phyloP scores from a whole-genome alignment of 768 basidiomycete genomes.

The Clavulina sp. region DNA sequence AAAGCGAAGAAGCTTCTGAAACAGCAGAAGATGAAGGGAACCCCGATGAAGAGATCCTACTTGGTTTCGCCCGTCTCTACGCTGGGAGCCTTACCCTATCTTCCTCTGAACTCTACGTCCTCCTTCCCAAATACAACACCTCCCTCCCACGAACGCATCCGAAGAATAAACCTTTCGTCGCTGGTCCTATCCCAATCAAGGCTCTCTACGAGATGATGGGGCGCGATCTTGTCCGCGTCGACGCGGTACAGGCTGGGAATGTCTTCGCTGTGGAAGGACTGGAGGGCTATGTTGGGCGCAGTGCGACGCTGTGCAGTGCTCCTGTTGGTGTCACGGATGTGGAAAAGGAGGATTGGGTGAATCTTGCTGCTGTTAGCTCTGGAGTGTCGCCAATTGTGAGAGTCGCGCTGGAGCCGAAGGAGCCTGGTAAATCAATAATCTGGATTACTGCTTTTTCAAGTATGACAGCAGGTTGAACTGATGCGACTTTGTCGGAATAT shows the following conservation, averaged over 20 bases:
- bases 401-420: constrained; percentile 76
- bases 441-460: constrained; percentile 18
- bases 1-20: constrained; percentile 7
- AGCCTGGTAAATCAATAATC: constrained; percentile 24
- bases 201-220: constrained; percentile 97
- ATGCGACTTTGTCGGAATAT: background rate
- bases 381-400: constrained; percentile 84
- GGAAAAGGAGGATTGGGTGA: background rate
- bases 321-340: constrained; percentile 16
- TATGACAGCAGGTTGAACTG: background rate
- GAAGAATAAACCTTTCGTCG: constrained; percentile 45
- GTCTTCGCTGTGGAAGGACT: constrained; percentile 86
- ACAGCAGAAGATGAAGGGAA: constrained; percentile 14
- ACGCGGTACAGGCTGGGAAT: constrained; percentile 75
- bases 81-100: constrained; percentile 65
- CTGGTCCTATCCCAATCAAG: constrained; percentile 37
- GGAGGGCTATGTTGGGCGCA: constrained; percentile 79
- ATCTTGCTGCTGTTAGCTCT: background rate
- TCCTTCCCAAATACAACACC: constrained; percentile 76
- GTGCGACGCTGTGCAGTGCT: constrained; percentile 73
- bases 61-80: constrained; percentile 90
- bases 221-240: constrained; percentile 69
- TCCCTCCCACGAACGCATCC: constrained; percentile 45
- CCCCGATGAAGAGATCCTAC: constrained; percentile 41
- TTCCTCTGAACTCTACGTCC: constrained; percentile 42